These are phyloP conservation scores for Boletus speciosus DNA, from an alignment of 768 basidiomycete species.

Conservation along the genomic window DNA sequence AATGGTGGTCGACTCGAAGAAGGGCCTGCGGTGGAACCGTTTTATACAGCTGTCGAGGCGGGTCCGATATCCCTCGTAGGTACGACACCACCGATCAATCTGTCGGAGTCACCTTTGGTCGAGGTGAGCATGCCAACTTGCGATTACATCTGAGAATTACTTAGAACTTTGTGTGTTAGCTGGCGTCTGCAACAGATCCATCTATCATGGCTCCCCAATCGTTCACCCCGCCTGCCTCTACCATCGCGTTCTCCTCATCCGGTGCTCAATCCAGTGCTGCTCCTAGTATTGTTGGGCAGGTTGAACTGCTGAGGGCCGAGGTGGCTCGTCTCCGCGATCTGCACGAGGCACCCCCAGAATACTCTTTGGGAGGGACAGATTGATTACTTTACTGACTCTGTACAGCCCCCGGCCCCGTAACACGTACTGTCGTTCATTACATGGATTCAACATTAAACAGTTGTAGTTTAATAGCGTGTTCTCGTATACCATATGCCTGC, in stretches of 20 bases:
- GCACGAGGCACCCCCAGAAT: background rate
- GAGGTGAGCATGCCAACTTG: background rate
- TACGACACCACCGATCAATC: no score
- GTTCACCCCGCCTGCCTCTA: background rate
- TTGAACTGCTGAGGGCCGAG: conserved; percentile 6
- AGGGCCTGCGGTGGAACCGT: conserved; percentile 3
- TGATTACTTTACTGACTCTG: background rate
- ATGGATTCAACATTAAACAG: background rate
- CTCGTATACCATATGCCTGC: background rate
- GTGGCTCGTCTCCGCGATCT: conserved; percentile 7
- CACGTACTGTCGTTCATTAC: background rate
- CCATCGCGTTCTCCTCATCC: background rate
- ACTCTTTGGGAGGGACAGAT: background rate
- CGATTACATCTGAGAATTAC: background rate
- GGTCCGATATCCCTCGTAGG: background rate
- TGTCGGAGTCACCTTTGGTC: background rate
- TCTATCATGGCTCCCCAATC: background rate
- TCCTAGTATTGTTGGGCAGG: background rate
- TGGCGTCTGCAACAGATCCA: background rate
- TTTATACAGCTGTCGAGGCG: background rate
- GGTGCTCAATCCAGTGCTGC: background rate
- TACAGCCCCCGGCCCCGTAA: no score
- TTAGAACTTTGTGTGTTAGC: background rate
- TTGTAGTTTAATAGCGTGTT: no score
- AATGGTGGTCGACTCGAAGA: background rate